Percentiles rank a stretch among this genome's conserved stretches.
Conservation (phyloP, 192 early-diverging fungal genomes). For the Pilobolus umbonatus region DNA sequence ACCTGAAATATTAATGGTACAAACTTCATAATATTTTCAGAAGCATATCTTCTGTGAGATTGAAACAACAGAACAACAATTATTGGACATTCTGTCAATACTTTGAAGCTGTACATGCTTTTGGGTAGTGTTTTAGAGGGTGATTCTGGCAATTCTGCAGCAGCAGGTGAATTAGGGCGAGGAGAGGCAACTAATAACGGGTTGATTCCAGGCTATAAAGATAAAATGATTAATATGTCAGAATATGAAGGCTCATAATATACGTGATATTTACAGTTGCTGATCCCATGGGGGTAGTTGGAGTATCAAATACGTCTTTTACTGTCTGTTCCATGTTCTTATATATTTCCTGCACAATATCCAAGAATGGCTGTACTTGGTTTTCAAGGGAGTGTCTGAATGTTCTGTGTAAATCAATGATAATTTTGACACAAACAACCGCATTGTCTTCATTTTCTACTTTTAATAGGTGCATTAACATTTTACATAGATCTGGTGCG, state of each 20-base stretch:
- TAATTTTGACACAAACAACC: constrained; percentile 86
- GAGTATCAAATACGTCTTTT: constrained; percentile 74
- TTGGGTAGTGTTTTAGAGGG: constrained; percentile 60
- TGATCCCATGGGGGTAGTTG: constrained; percentile 51
- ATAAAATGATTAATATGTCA: not conserved
- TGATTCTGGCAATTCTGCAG: constrained; percentile 51
- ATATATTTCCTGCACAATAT: constrained; percentile 92
- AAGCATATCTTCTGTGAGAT: constrained; percentile 78
- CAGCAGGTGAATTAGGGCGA: constrained; percentile 68
- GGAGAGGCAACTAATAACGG: constrained; percentile 50
- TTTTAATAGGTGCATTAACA: constrained; percentile 71
- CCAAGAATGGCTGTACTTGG: constrained; percentile 84
- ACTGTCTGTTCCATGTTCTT: constrained; percentile 85
- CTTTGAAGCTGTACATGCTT: constrained; percentile 91
- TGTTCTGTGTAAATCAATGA: constrained; percentile 91
- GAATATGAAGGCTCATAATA: not conserved
- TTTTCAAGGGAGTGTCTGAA: constrained; percentile 80
- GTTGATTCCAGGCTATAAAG: constrained; percentile 37
- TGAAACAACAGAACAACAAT: constrained; percentile 95
- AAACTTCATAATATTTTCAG: constrained; percentile 76
- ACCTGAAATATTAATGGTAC: constrained; percentile 86
- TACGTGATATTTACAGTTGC: constrained; percentile 17
- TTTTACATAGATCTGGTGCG: constrained; percentile 69
- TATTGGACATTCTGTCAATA: constrained; percentile 96
- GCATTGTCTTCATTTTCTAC: constrained; percentile 99